phyloP scores from a whole-genome alignment of 106 monocot genomes.

The Platanthera zijinensis region DNA sequence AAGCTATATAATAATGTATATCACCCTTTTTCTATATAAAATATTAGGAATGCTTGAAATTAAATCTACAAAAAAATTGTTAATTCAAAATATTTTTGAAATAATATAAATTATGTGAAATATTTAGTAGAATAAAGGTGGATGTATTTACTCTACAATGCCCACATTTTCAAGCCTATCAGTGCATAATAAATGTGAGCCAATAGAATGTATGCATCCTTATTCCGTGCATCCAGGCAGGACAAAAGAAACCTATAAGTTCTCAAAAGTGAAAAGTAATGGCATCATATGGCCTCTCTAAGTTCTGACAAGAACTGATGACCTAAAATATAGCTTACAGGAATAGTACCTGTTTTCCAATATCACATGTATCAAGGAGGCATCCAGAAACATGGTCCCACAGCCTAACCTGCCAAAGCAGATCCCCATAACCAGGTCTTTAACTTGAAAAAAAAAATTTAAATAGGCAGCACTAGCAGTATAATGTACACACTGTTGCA shows the following conservation, averaged over 20 bases:
- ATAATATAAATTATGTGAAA: no score
- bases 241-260: neutral
- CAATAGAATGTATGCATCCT: neutral
- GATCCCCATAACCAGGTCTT: neutral
- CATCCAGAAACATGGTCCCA: conserved; percentile 77
- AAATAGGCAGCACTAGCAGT: neutral
- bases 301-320: neutral
- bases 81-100: no score
- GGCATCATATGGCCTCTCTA: neutral
- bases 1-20: no score
- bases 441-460: neutral
- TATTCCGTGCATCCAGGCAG: neutral
- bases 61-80: no score
- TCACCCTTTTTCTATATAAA: no score
- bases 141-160: no score
- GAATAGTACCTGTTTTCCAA: conserved; percentile 47
- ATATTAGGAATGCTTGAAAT: no score
- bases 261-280: neutral
- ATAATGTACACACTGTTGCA: conserved; percentile 65
- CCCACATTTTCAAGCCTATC: neutral
- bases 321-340: neutral
- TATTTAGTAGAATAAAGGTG: no score
- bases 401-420: conserved; percentile 59
- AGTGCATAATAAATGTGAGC: neutral
- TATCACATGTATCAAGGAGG: conserved; percentile 69